phyloP scores from a whole-genome alignment of 2,329 filamentous ascomycete species.

The Aspergillus transmontanensis region DNA sequence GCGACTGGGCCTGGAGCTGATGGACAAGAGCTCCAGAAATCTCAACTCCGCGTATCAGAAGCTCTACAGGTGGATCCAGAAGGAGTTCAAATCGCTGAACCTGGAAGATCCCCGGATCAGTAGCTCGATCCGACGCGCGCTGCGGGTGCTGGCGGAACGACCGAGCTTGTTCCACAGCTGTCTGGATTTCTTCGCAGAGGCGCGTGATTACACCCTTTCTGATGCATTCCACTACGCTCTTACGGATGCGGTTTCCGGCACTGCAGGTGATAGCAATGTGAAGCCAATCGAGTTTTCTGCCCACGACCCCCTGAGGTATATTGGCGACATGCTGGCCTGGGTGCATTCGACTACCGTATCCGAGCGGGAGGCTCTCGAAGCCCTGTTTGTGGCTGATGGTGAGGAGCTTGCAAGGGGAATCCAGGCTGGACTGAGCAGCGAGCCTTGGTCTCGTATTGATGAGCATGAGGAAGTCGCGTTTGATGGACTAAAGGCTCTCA shows the following conservation, averaged over 20 bases:
- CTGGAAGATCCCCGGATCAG: constrained; percentile 93
- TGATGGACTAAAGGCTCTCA: constrained; percentile 78
- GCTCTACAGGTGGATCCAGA: constrained; percentile 91
- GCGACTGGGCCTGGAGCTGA: constrained; percentile 81
- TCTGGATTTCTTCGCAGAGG: constrained; percentile 88
- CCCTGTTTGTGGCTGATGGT: constrained; percentile 86
- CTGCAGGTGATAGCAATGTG: constrained; percentile 61
- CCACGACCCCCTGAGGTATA: constrained; percentile 87
- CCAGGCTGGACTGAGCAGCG: constrained; percentile 75
- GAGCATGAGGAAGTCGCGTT: constrained; percentile 64
- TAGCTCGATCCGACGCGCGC: constrained; percentile 76
- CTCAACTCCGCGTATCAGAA: constrained; percentile 93
- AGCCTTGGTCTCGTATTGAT: constrained; percentile 75
- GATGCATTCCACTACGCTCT: constrained; percentile 88
- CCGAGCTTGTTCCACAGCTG: constrained; percentile 92
- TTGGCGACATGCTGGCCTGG: constrained; percentile 98
- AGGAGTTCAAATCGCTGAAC: constrained; percentile 88
- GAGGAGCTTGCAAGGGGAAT: constrained; percentile 85
- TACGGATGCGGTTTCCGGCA: constrained; percentile 68
- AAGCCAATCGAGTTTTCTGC: constrained; percentile 95
- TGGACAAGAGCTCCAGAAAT: constrained; percentile 85
- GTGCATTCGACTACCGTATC: constrained; percentile 91
- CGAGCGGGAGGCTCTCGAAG: constrained; percentile 87
- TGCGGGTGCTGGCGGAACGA: constrained; percentile 84
- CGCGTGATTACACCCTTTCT: constrained; percentile 80